Evolutionary conservation across 2,329 filamentous ascomycete species (phyloP).

Genomic region (Trichothecium roseum): DNA sequence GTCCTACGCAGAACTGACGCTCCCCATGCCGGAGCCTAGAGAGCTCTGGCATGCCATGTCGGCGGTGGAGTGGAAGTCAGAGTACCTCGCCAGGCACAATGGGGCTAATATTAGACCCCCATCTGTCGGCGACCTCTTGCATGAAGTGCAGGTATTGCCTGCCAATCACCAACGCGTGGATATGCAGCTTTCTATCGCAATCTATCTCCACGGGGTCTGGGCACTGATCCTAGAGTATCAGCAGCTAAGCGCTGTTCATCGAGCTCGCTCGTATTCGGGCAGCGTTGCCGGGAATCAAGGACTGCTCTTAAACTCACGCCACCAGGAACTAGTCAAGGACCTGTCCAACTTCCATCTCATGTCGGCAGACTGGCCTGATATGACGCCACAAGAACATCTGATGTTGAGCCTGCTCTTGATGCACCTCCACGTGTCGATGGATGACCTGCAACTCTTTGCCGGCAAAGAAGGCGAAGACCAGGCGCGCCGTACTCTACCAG

Average conservation of each 20-base stretch:
- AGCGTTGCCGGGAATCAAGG: slow-evolving; percentile 27
- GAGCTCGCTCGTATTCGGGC: slow-evolving; percentile 33
- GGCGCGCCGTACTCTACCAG: slow-evolving; percentile 46
- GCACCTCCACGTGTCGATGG: slow-evolving; percentile 53
- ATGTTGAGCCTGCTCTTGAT: slow-evolving; percentile 47
- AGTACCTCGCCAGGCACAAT: slow-evolving; percentile 36
- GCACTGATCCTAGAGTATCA: slow-evolving; percentile 56
- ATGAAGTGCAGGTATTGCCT: slow-evolving; percentile 42
- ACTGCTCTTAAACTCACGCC: slow-evolving; percentile 41
- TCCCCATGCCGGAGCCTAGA: slow-evolving; percentile 52
- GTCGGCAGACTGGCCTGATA: slow-evolving; percentile 30
- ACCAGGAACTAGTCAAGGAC: slow-evolving; percentile 51
- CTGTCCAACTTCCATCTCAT: slow-evolving; percentile 37
- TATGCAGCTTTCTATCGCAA: slow-evolving; percentile 42
- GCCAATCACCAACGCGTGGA: slow-evolving; percentile 42
- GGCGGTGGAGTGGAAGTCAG: slow-evolving; percentile 53
- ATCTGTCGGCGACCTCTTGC: slow-evolving; percentile 44
- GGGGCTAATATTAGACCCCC: slow-evolving; percentile 32
- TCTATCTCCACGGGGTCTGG: slow-evolving; percentile 58
- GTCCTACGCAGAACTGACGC: slow-evolving; percentile 57
- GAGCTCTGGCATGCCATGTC: slow-evolving; percentile 56
- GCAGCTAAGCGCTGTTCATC: slow-evolving; percentile 42
- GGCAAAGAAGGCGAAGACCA: slow-evolving; percentile 59
- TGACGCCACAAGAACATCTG: slow-evolving; percentile 34
- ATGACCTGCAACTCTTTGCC: slow-evolving; percentile 57